Base-by-base conservation (phyloP, 1,284 basidiomycete species). In the Rhodotorula sp. region DNA sequence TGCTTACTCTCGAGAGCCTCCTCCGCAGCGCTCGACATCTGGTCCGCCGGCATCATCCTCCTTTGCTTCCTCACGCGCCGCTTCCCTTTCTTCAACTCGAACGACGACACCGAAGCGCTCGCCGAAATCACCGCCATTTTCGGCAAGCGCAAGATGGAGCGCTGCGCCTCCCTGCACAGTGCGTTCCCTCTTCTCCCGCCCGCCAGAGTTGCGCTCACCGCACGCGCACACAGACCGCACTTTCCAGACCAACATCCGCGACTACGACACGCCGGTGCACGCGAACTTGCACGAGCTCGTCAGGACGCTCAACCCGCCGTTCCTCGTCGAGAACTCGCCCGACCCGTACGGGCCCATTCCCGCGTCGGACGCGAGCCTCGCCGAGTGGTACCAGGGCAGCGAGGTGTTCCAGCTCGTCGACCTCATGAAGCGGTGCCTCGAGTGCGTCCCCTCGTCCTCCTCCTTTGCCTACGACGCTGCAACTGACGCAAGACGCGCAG, bases 21-120 rank as follows among this genome's bases (percentile, higher is more conserved):
- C 44, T n/a, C 37, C 68, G 64, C 80, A 93, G 96, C 96, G 19
- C 90, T 99, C 78, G 96, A 99, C 80, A 88, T 98, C 54, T 99
- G 96, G 96, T 91, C 95, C 2, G 92, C 89, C 2, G 96, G 96
- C 1, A 90, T 91, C 80, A 97, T 98, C 66, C 83, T 99, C 0
- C 85, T 99, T 10, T 95, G 94, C 81, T 94, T 98, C 82, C 85
- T 99, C 36, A 90, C 90, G 0, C 88, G 89, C 70, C 96, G 97
- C 77, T 99, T 98, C 79, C 96, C 96, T 1, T 83, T 98, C 34
- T 96, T 99, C 83, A 92, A 95, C 80, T 93, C 95, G 37, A 91
- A 88, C 79, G 94, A 98, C 80, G 96, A 99, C 80, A 87, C 90
- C 44, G 96, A 99, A 81, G 96, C 96, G 10, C 84, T 99, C 51